These are phyloP conservation scores for Exophiala sp. DNA, from an alignment of 2,329 filamentous ascomycete species.

Conservation along the genomic window DNA sequence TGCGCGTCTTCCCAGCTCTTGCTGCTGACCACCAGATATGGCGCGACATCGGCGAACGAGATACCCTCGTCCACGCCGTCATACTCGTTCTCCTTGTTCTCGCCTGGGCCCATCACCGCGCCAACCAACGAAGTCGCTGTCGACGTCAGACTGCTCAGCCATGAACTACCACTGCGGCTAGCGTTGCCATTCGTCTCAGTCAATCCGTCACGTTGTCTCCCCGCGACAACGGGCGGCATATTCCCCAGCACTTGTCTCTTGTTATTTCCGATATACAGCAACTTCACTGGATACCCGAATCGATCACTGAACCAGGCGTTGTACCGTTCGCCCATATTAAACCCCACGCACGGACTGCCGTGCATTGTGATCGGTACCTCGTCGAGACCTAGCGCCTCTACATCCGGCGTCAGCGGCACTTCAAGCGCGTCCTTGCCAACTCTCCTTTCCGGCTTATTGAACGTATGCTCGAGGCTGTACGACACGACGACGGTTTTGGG, in stretches of 20 bases:
- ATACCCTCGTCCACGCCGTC: slow-evolving; percentile 49
- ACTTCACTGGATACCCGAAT: slow-evolving; percentile 59
- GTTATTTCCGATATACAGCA: slow-evolving; percentile 64
- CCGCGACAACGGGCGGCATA: slow-evolving; percentile 44
- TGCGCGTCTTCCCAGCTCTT: slow-evolving; percentile 59
- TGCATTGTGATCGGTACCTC: slow-evolving; percentile 57
- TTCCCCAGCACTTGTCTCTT: slow-evolving; percentile 62
- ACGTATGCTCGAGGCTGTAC: slow-evolving; percentile 23
- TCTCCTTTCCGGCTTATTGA: slow-evolving; percentile 22
- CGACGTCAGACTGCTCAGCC: slow-evolving; percentile 21
- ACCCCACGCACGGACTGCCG: slow-evolving; percentile 55
- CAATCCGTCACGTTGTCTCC: slow-evolving; percentile 18
- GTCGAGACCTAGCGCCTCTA: slow-evolving; percentile 38
- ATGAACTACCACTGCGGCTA: slow-evolving; percentile 10
- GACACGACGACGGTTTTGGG: slow-evolving; percentile 30
- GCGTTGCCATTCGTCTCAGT: not conserved
- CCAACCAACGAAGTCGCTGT: slow-evolving; percentile 14
- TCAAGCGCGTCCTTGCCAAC: slow-evolving; percentile 41
- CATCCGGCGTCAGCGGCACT: slow-evolving; percentile 57
- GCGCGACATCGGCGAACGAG: slow-evolving; percentile 71
- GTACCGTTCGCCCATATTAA: slow-evolving; percentile 59
- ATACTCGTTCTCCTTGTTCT: slow-evolving; percentile 10
- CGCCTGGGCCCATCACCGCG: slow-evolving; percentile 2
- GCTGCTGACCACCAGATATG: slow-evolving; percentile 68
- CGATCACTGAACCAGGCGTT: slow-evolving; percentile 65